Conservation (phyloP, 345 rosid genomes). For the Populus pruinosa region DNA sequence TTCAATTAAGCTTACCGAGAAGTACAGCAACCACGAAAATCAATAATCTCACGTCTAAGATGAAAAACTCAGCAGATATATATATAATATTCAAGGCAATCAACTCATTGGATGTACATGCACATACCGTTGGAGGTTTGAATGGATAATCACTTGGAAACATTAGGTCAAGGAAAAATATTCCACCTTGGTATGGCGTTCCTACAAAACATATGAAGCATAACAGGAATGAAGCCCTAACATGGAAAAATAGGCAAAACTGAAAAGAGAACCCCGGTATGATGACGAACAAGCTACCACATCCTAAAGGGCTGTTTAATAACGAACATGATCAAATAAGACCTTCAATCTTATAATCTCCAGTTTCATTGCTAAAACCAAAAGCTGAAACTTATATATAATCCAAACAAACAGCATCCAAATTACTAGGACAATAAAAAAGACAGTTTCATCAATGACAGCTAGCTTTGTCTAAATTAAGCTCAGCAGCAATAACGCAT, state of each 20-base stretch:
- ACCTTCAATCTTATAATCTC: too few relatives aligned
- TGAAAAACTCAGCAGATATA: neutral
- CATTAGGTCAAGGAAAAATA: slow-evolving; percentile 69
- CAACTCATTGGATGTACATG: neutral
- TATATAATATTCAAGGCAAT: neutral
- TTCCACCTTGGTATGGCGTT: slow-evolving; percentile 85
- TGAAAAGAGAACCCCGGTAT: too few relatives aligned
- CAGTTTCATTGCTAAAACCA: too few relatives aligned
- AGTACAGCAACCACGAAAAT: neutral
- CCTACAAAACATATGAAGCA: slow-evolving; percentile 37
- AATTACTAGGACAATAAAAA: neutral
- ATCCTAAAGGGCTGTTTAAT: too few relatives aligned
- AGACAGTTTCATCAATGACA: neutral
- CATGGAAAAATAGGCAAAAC: too few relatives aligned
- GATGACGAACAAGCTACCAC: too few relatives aligned
- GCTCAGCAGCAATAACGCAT: neutral
- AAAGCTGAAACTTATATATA: too few relatives aligned
- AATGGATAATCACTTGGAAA: slow-evolving; percentile 89
- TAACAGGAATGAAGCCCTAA: too few relatives aligned
- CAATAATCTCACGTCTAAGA: neutral
- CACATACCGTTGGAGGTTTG: slow-evolving; percentile 77
- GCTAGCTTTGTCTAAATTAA: neutral
- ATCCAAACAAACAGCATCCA: neutral
- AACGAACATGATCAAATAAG: too few relatives aligned
- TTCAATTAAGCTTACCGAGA: neutral